Percentiles rank a stretch among this genome's conserved stretches.
These are phyloP conservation scores for Talaromyces sp. DNA, from an alignment of 2,329 filamentous ascomycete species.

Conservation along the genomic window DNA sequence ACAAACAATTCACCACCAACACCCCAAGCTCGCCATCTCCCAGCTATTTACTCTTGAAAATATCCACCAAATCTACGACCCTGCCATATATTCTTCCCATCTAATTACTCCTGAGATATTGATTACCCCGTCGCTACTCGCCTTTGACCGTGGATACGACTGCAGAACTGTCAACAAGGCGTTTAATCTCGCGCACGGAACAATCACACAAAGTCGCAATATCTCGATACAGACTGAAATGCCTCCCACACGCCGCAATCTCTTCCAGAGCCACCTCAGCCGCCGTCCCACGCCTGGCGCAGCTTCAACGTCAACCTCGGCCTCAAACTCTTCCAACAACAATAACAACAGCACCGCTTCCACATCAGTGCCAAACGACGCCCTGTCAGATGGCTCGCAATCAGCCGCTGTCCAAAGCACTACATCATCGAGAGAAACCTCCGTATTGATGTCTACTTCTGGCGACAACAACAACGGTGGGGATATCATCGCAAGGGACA, in stretches of 20 bases:
- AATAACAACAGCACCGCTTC: neutral
- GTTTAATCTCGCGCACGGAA: neutral
- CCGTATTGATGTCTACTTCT: constrained; percentile 9
- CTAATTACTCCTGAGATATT: neutral
- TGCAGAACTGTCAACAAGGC: neutral
- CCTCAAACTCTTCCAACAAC: neutral
- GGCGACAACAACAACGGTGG: constrained; percentile 28
- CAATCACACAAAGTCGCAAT: neutral
- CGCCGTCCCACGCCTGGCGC: constrained; percentile 4
- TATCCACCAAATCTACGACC: neutral
- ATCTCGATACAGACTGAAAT: neutral
- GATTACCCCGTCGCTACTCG: neutral
- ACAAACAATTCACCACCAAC: neutral
- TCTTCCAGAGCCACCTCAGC: constrained; percentile 9
- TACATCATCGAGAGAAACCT: neutral
- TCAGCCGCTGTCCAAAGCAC: neutral
- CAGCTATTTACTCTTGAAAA: neutral
- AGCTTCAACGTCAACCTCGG: neutral
- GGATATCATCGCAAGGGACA: constrained; percentile 47
- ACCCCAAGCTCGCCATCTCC: neutral
- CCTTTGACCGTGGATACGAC: neutral
- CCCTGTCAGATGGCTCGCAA: neutral
- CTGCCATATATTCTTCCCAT: neutral
- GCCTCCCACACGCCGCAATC: constrained; percentile 10
- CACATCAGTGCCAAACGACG: neutral